Evolutionary conservation across 2,329 filamentous ascomycete species (phyloP).

Genomic region (Penicillium italicum): DNA sequence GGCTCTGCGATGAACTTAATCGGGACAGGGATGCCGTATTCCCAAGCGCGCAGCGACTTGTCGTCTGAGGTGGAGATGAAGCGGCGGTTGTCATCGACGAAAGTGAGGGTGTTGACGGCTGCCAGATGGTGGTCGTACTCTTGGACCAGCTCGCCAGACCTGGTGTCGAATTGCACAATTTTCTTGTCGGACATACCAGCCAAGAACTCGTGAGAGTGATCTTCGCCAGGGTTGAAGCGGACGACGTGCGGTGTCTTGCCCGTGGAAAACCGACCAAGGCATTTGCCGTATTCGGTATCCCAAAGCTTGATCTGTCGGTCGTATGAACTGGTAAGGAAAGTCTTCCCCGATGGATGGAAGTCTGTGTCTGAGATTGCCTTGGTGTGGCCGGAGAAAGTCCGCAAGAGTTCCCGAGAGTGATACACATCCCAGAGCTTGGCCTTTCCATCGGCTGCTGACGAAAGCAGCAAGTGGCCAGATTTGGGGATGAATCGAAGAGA

Average conservation of each 20-base stretch:
- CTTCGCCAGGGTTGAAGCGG: slow-evolving; percentile 79
- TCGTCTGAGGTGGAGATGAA: slow-evolving; percentile 99
- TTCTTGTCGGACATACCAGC: slow-evolving; percentile 99
- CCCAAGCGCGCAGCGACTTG: slow-evolving; percentile 93
- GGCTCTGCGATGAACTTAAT: slow-evolving; percentile 98
- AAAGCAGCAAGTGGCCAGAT: slow-evolving; percentile 84
- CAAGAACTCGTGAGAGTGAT: slow-evolving; percentile 81
- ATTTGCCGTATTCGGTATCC: slow-evolving; percentile 94
- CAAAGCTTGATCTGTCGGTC: slow-evolving; percentile 96
- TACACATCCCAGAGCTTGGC: slow-evolving; percentile 95
- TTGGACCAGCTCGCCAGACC: slow-evolving; percentile 78
- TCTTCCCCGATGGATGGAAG: slow-evolving; percentile 77
- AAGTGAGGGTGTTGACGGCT: slow-evolving; percentile 96
- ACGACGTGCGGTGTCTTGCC: slow-evolving; percentile 95
- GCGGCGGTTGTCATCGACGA: slow-evolving; percentile 87
- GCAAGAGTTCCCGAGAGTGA: slow-evolving; percentile 79
- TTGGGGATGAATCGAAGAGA: slow-evolving; percentile 84
- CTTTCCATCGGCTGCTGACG: slow-evolving; percentile 83
- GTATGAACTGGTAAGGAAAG: slow-evolving; percentile 87
- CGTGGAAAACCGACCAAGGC: slow-evolving; percentile 81
- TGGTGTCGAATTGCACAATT: slow-evolving; percentile 93
- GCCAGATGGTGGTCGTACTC: slow-evolving; percentile 98
- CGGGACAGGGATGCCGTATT: slow-evolving; percentile 95
- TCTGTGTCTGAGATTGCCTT: slow-evolving; percentile 87
- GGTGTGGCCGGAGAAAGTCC: slow-evolving; percentile 85